Base-by-base conservation (phyloP, 164 flowering plant species). In the Kingdonia uniflora region DNA sequence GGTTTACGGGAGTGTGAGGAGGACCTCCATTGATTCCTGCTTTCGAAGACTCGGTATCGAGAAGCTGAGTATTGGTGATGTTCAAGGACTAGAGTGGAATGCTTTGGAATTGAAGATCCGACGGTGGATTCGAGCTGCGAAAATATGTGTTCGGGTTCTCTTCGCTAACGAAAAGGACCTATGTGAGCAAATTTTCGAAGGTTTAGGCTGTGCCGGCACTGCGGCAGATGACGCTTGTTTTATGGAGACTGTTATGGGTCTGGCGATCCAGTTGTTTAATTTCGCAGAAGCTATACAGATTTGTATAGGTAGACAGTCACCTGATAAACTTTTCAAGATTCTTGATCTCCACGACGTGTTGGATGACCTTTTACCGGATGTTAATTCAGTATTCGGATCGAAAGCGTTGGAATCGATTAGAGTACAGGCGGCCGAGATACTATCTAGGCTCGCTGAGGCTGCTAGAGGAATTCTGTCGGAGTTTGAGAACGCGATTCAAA, bases 51-150 rank as follows among this genome's bases (percentile, higher is more conserved):
- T 85, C 0, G 82, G 88, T 1, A 51, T 92, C 16, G 96, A 87
- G 74, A 80, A 76, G 52, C 56, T 84, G 51, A 84, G 85, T 68
- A 80, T 84, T 51, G 91, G 87, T 0, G 94, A 85, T 22, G 65
- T 84, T 5, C 95, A 88, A 68, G 62, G 85, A 58, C 66, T 82
- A 14, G 77, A 78, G 21, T 85, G 96, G 94, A 84, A 75, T 0
- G 65, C 63, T 0, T 57, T 84, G 61, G n/a, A n/a, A n/a, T n/a
- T n/a, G n/a, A n/a, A n/a, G n/a, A n/a, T n/a, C n/a, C n/a, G n/a
- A n/a, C n/a, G 80, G 14, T 92, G 98, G 98, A 85, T 92, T 5
- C 66, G 81, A 1, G 91, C 94, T 0, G 87, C 98, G 0, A 84
- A 69, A 61, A 71, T 75, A 5, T 87, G 85, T 26, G 59, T 85